phyloP scores from a whole-genome alignment of 257 asterid species.

The Nicotiana tabacum region DNA sequence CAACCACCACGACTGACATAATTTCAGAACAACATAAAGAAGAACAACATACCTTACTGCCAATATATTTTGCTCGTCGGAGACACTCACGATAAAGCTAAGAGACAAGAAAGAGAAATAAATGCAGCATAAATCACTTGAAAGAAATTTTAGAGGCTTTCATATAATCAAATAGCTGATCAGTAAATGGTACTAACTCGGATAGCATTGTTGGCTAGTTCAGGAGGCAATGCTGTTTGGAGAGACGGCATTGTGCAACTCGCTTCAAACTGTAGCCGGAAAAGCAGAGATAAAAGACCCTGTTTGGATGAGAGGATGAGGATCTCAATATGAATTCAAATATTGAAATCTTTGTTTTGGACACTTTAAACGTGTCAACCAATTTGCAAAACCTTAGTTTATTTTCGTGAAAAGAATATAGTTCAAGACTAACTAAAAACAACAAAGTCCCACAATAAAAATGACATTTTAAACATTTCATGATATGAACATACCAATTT shows the following conservation, averaged over 20 bases:
- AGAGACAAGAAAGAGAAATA: conserved; percentile 17
- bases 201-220: conserved; percentile 80
- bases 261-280: background rate
- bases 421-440: background rate
- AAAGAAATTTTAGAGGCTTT: background rate
- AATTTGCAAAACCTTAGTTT: background rate
- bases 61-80: conserved; percentile 85
- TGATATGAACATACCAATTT: background rate
- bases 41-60: conserved; percentile 56
- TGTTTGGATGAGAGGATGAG: background rate
- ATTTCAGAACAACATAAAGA: background rate
- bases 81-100: conserved; percentile 93
- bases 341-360: background rate
- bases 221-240: conserved; percentile 91
- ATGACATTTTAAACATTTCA: background rate
- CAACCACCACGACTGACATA: background rate
- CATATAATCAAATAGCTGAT: background rate
- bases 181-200: conserved; percentile 40
- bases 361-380: background rate
- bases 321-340: background rate
- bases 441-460: background rate
- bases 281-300: background rate
- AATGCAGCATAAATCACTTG: background rate
- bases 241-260: conserved; percentile 62
- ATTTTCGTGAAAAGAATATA: background rate